A percentile compares a stretch with the other conserved stretches of the same genome.
Conservation (phyloP, 352 stramenopile genomes). For the Phytophthora brassicae region DNA sequence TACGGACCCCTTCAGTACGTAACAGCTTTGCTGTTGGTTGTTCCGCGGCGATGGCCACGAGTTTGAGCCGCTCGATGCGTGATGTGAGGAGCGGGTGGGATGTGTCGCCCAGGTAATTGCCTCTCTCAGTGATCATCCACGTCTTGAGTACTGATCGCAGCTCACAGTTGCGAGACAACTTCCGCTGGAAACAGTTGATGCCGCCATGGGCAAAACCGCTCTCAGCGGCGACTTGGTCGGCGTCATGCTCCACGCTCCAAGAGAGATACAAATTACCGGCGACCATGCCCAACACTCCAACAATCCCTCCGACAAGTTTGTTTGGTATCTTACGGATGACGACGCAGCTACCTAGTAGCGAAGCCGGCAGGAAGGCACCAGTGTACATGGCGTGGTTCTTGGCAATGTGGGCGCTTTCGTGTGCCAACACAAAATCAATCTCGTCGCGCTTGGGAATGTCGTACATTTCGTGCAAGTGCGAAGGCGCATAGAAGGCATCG, state of each 20-base stretch:
- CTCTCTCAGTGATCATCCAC: slow-evolving; percentile 71
- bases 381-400: slow-evolving; percentile 80
- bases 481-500: slow-evolving; percentile 68
- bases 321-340: slow-evolving; percentile 73
- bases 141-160: slow-evolving; percentile 59
- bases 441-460: slow-evolving; percentile 70
- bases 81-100: slow-evolving; percentile 75
- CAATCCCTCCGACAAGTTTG: slow-evolving; percentile 58
- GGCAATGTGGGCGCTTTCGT: slow-evolving; percentile 82
- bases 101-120: slow-evolving; percentile 83
- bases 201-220: slow-evolving; percentile 67
- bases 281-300: slow-evolving; percentile 48
- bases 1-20: slow-evolving; percentile 1
- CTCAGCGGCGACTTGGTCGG: slow-evolving; percentile 70
- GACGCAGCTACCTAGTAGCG: slow-evolving; percentile 55
- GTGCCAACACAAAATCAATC: slow-evolving; percentile 82
- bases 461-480: slow-evolving; percentile 46
- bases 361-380: slow-evolving; percentile 56
- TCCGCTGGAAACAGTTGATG: slow-evolving; percentile 78
- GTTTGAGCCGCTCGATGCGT: slow-evolving; percentile 66
- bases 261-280: slow-evolving; percentile 68
- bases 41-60: slow-evolving; percentile 35
- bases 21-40: slow-evolving; percentile 11
- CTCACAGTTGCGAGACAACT: slow-evolving; percentile 73
- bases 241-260: slow-evolving; percentile 81